phyloP scores from a whole-genome alignment of 2,329 filamentous ascomycete genomes.

The Pseudogymnoascus destructans region DNA sequence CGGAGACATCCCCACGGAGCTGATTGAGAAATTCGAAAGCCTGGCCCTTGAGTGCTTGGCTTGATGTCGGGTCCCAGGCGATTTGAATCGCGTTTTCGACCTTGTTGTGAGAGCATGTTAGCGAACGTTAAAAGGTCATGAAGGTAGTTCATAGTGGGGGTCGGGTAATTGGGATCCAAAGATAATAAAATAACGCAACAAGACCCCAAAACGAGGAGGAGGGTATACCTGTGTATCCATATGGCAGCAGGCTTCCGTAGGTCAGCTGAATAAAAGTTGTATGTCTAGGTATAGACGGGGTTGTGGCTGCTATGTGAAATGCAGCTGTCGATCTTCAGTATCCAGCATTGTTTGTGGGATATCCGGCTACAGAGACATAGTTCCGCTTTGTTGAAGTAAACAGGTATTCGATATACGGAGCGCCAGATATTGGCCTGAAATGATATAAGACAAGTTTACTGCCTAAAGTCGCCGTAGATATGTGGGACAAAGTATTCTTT shows the following conservation, averaged over 20 bases:
- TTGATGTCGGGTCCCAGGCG: constrained; percentile 69
- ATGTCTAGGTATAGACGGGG: neutral
- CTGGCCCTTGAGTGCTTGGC: constrained; percentile 63
- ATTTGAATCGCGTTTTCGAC: constrained; percentile 93
- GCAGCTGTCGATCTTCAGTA: constrained; percentile 9
- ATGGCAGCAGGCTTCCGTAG: neutral
- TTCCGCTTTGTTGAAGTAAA: neutral
- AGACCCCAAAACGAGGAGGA: neutral
- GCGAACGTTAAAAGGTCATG: neutral
- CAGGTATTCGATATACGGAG: neutral
- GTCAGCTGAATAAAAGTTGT: constrained; percentile 8
- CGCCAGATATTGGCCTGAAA: neutral
- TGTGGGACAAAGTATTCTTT: neutral
- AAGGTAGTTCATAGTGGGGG: neutral
- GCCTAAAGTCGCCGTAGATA: neutral
- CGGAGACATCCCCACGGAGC: constrained; percentile 67
- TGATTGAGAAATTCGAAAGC: constrained; percentile 71
- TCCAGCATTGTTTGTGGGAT: constrained; percentile 7
- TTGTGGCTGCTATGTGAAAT: constrained; percentile 3
- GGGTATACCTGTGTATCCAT: constrained; percentile 7
- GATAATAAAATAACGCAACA: neutral
- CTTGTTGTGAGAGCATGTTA: constrained; percentile 35
- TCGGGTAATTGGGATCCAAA: neutral
- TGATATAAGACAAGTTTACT: neutral
- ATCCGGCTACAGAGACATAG: constrained; percentile 7